phyloP scores from a whole-genome alignment of 1,139 yeast species.

The Suhomyces choctaworum region DNA sequence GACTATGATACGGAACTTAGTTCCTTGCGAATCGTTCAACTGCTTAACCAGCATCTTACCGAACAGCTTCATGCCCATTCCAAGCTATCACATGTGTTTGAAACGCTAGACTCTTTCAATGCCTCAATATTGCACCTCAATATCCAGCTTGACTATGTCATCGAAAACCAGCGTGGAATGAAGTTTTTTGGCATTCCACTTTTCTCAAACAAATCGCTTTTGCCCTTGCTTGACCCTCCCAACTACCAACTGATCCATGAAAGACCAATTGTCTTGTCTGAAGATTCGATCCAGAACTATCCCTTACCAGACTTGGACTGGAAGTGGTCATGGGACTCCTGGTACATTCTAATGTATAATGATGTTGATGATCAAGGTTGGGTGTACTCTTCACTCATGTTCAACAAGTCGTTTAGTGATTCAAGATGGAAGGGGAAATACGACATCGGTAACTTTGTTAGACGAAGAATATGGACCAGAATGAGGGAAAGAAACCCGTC shows the following conservation, averaged over 20 bases:
- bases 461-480: constrained; percentile 65
- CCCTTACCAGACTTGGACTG: constrained; percentile 68
- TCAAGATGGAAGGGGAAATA: constrained; percentile 61
- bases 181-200: constrained; percentile 64
- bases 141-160: constrained; percentile 40
- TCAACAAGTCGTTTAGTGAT: constrained; percentile 45
- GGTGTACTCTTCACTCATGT: constrained; percentile 56
- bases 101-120: constrained; percentile 13
- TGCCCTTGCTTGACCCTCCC: constrained; percentile 63
- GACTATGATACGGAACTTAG: constrained; percentile 5
- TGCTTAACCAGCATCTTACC: constrained; percentile 10
- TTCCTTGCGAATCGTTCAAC: constrained; percentile 14
- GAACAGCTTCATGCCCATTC: constrained; percentile 7
- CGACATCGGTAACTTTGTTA: constrained; percentile 53
- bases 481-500: constrained; percentile 23
- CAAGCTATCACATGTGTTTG: constrained; percentile 13
- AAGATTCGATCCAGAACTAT: constrained; percentile 39
- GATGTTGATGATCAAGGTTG: constrained; percentile 82
- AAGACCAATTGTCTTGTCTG: constrained; percentile 26
- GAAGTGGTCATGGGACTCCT: constrained; percentile 71
- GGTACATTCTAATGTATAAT: constrained; percentile 71
- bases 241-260: constrained; percentile 40
- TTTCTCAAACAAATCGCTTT: constrained; percentile 54
- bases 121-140: constrained; percentile 8
- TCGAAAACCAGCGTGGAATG: constrained; percentile 73